Evolutionary conservation across 495 filamentous ascomycete genomes (phyloP).

Genomic region (Penicillium bialowiezense): DNA sequence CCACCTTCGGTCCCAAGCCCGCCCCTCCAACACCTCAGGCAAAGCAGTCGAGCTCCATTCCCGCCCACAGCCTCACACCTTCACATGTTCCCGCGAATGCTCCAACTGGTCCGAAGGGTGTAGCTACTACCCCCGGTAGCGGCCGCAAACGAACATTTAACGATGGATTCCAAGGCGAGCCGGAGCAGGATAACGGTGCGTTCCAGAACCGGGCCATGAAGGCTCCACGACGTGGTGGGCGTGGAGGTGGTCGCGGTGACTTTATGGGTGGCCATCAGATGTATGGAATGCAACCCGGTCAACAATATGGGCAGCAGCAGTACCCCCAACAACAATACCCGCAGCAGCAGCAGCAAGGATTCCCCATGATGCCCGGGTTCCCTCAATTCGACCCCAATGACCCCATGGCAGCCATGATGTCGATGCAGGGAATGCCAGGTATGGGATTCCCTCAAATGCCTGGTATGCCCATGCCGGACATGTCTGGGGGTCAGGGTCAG

Average conservation of each 20-base stretch:
- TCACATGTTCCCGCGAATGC: slow-evolving; percentile 33
- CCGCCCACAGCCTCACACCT: slow-evolving; percentile 42
- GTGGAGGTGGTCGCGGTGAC: slow-evolving; percentile 54
- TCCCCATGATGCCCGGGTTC: slow-evolving; percentile 51
- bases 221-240: slow-evolving; percentile 64
- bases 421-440: slow-evolving; percentile 70
- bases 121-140: slow-evolving; percentile 12
- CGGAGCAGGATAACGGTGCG: slow-evolving; percentile 33
- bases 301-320: background rate
- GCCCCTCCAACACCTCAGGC: slow-evolving; percentile 29
- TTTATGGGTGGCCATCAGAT: slow-evolving; percentile 30
- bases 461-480: slow-evolving; percentile 48
- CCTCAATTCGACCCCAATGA: slow-evolving; percentile 60
- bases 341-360: slow-evolving; percentile 23
- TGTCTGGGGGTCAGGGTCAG: slow-evolving; percentile 29
- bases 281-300: slow-evolving; percentile 10
- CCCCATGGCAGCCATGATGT: slow-evolving; percentile 67
- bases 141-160: slow-evolving; percentile 58
- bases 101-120: slow-evolving; percentile 32
- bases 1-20: slow-evolving; percentile 60
- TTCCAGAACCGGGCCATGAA: slow-evolving; percentile 63
- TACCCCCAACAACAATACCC: background rate
- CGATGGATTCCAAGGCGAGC: slow-evolving; percentile 55
- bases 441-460: slow-evolving; percentile 62
- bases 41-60: slow-evolving; percentile 44